phyloP scores from a whole-genome alignment of 495 filamentous ascomycete genomes.

The Penicillium odoratum region DNA sequence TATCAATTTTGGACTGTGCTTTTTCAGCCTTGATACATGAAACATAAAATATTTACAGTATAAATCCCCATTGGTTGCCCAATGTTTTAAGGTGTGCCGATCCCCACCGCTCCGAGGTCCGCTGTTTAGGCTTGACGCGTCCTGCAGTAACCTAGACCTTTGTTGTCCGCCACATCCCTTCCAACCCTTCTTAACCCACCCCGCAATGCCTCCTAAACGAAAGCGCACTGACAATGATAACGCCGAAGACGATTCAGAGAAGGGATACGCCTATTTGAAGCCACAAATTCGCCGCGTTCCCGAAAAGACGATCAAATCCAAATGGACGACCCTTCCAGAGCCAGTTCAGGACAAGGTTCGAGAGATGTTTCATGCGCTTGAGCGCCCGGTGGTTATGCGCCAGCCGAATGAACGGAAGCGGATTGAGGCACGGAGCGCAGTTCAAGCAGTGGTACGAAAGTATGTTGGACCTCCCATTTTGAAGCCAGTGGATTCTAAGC shows the following conservation, averaged over 20 bases:
- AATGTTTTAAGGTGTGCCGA: background rate
- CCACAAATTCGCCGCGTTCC: slow-evolving; percentile 53
- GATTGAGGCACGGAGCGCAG: slow-evolving; percentile 54
- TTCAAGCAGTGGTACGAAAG: slow-evolving; percentile 51
- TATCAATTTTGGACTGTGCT: too few species aligned
- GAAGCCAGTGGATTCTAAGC: slow-evolving; percentile 2
- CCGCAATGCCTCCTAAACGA: slow-evolving; percentile 39
- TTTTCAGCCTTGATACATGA: too few species aligned
- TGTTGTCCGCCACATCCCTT: background rate
- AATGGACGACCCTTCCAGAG: slow-evolving; percentile 58
- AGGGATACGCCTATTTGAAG: slow-evolving; percentile 47
- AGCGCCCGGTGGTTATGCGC: slow-evolving; percentile 55
- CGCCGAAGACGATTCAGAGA: slow-evolving; percentile 21
- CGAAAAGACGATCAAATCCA: slow-evolving; percentile 55
- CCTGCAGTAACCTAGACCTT: background rate
- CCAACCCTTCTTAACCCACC: background rate
- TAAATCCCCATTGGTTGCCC: background rate
- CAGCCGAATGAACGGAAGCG: slow-evolving; percentile 56
- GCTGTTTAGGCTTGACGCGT: slow-evolving; percentile 21
- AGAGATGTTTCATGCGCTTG: slow-evolving; percentile 52
- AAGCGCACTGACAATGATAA: slow-evolving; percentile 33
- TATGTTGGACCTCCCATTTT: slow-evolving; percentile 16
- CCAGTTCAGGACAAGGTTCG: slow-evolving; percentile 52
- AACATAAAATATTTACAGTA: background rate
- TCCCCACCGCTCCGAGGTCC: slow-evolving; percentile 3